A percentile compares a stretch with the other conserved stretches of the same genome.
These are phyloP conservation scores for Aspergillus bombycis DNA, from an alignment of 2,329 filamentous ascomycete species.

Conservation along the genomic window DNA sequence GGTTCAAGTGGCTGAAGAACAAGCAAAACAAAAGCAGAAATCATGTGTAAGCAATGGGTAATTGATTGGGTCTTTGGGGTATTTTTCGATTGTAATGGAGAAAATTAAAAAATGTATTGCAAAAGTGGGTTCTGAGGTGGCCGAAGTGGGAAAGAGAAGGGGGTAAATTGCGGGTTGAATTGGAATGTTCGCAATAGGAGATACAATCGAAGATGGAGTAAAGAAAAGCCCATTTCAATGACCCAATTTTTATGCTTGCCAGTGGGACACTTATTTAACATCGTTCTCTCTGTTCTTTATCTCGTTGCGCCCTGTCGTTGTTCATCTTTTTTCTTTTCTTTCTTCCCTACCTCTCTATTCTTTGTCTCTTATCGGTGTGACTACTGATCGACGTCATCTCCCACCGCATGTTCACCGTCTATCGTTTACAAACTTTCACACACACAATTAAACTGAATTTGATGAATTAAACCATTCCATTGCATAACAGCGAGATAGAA, in stretches of 20 bases:
- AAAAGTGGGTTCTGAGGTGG: background rate
- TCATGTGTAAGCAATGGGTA: background rate
- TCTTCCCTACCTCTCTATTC: background rate
- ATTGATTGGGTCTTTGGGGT: background rate
- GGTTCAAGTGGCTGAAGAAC: background rate
- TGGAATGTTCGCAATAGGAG: background rate
- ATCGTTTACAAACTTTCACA: background rate
- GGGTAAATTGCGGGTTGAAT: background rate
- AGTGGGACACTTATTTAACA: background rate
- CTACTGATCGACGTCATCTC: constrained; percentile 9
- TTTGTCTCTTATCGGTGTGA: constrained; percentile 10
- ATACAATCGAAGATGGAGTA: background rate
- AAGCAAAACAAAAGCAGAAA: background rate
- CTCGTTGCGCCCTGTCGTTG: background rate
- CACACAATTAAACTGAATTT: background rate
- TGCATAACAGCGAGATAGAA: background rate
- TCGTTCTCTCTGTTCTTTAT: background rate
- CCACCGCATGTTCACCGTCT: background rate
- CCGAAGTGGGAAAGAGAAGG: background rate
- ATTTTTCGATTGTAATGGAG: background rate
- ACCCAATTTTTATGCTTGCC: background rate
- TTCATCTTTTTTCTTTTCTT: background rate
- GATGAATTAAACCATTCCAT: background rate
- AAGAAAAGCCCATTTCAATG: background rate
- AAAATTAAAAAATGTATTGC: background rate